Evolutionary conservation across 2,329 filamentous ascomycete genomes (phyloP).

Genomic region (Didymella arachidicola): DNA sequence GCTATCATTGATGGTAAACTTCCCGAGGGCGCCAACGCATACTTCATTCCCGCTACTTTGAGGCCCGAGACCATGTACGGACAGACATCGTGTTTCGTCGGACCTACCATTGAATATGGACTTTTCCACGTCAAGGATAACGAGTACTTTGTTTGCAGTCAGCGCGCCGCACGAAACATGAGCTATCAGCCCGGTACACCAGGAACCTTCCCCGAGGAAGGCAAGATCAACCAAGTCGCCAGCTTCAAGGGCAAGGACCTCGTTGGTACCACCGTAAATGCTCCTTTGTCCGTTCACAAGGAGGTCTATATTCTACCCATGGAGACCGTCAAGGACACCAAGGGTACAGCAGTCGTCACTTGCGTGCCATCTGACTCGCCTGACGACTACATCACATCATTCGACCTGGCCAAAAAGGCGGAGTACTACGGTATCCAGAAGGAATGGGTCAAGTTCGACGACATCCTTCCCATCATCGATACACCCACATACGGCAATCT

Average conservation of each 20-base stretch:
- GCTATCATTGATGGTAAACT: slow-evolving; percentile 78
- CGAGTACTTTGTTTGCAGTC: slow-evolving; percentile 84
- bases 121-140: slow-evolving; percentile 73
- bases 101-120: slow-evolving; percentile 87
- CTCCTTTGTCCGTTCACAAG: slow-evolving; percentile 82
- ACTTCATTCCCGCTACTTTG: slow-evolving; percentile 89
- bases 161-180: slow-evolving; percentile 91
- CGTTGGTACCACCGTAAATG: slow-evolving; percentile 86
- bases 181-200: slow-evolving; percentile 79
- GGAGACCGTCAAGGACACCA: slow-evolving; percentile 89
- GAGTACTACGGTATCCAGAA: slow-evolving; percentile 94
- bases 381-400: slow-evolving; percentile 90
- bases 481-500: slow-evolving; percentile 89
- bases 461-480: slow-evolving; percentile 78
- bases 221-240: slow-evolving; percentile 75
- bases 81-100: slow-evolving; percentile 94
- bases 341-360: slow-evolving; percentile 96
- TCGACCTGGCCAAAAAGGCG: slow-evolving; percentile 90
- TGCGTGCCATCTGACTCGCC: slow-evolving; percentile 95
- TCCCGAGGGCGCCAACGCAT: slow-evolving; percentile 79
- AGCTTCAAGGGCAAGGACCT: slow-evolving; percentile 80
- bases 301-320: slow-evolving; percentile 91
- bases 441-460: slow-evolving; percentile 86
- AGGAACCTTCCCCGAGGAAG: slow-evolving; percentile 79
- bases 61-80: slow-evolving; percentile 99